These are phyloP conservation scores for Dimocarpus longan DNA, from an alignment of 345 rosid genomes.

Conservation along the genomic window DNA sequence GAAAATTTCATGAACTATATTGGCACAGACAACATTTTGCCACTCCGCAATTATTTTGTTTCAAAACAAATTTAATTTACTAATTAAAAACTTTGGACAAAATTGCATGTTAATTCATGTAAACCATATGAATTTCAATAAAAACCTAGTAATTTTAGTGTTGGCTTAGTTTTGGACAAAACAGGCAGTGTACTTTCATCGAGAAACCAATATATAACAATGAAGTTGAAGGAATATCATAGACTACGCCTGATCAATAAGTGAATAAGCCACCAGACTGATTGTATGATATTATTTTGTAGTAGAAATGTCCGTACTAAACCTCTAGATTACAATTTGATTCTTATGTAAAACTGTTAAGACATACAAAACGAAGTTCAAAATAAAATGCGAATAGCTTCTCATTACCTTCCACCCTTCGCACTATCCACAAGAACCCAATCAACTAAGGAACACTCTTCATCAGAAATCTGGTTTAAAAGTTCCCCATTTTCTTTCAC, in stretches of 20 bases:
- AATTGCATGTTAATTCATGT: neutral
- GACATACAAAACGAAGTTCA: neutral
- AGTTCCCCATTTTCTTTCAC: conserved; percentile 70
- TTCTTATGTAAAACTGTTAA: neutral
- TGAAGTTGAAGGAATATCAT: neutral
- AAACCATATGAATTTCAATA: neutral
- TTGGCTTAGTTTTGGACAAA: neutral
- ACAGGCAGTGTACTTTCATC: neutral
- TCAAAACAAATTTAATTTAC: neutral
- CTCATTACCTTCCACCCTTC: conserved; percentile 76
- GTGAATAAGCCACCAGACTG: neutral
- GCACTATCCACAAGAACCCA: conserved; percentile 92
- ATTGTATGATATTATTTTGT: neutral
- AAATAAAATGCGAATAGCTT: neutral
- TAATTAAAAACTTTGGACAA: neutral
- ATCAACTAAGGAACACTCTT: conserved; percentile 64
- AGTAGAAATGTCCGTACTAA: neutral
- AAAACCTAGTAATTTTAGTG: neutral
- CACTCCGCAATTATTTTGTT: neutral
- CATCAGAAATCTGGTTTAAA: conserved; percentile 62
- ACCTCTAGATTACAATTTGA: neutral
- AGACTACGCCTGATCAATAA: neutral
- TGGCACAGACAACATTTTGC: neutral
- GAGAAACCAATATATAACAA: too few species aligned
- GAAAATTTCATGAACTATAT: neutral